Percentiles rank a stretch among this genome's conserved stretches.
Conservation (phyloP, 495 filamentous ascomycete species). For the Cercophora samala region DNA sequence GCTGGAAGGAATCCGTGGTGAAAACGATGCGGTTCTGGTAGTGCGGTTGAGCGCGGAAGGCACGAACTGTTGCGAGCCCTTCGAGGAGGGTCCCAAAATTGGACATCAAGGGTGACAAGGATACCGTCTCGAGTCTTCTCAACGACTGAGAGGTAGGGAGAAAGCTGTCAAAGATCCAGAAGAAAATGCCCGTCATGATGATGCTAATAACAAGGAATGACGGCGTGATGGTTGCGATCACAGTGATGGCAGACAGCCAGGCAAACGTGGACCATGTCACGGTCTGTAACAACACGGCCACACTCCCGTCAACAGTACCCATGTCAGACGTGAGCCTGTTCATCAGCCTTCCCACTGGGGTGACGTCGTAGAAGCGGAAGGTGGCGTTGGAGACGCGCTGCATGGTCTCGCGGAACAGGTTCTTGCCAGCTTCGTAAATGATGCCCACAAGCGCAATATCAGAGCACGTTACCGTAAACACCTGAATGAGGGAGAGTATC, state of each 20-base stretch:
- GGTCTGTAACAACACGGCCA: constrained; percentile 63
- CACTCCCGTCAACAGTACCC: constrained; percentile 74
- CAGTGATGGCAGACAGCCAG: constrained; percentile 66
- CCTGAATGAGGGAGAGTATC: constrained; percentile 55
- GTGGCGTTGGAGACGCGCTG: constrained; percentile 68
- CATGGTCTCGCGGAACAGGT: constrained; percentile 67
- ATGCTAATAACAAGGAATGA: constrained; percentile 68
- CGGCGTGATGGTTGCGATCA: constrained; percentile 73
- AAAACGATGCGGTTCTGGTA: constrained; percentile 74
- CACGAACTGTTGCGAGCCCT: constrained; percentile 74
- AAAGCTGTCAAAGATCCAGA: constrained; percentile 67
- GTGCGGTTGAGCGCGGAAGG: constrained; percentile 66
- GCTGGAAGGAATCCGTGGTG: constrained; percentile 78
- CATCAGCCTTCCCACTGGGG: constrained; percentile 79
- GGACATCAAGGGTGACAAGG: constrained; percentile 74
- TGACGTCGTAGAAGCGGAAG: constrained; percentile 85
- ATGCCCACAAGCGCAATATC: constrained; percentile 65
- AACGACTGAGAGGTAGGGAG: constrained; percentile 79
- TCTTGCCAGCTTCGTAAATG: constrained; percentile 68
- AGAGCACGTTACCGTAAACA: constrained; percentile 51
- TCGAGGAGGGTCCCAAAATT: constrained; percentile 80
- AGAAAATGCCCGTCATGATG: constrained; percentile 58
- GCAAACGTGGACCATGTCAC: constrained; percentile 62
- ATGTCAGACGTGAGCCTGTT: constrained; percentile 85
- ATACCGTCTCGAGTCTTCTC: constrained; percentile 78